These are phyloP conservation scores for Suillus brevipes DNA, from an alignment of 768 basidiomycete species.

Conservation along the genomic window DNA sequence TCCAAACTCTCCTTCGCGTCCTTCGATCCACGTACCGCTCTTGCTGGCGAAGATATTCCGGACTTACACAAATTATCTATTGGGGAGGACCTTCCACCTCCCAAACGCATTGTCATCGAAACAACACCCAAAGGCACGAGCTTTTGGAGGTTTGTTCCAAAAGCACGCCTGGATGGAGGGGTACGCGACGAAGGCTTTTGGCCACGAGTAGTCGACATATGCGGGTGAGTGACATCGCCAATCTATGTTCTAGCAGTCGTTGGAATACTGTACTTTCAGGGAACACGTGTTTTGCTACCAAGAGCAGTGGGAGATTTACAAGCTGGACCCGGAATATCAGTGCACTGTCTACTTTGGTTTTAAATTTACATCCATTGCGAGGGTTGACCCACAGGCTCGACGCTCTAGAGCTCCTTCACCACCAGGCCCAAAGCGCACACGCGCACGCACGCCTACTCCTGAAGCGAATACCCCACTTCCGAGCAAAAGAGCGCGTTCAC, in stretches of 20 bases:
- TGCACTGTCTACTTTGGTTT: constrained; percentile 55
- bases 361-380: constrained; percentile 27
- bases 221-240: constrained; percentile 52
- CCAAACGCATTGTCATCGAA: constrained; percentile 77
- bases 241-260: neutral
- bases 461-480: constrained; percentile 15
- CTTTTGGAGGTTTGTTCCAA: constrained; percentile 79
- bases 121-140: constrained; percentile 52
- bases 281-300: constrained; percentile 54
- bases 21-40: constrained; percentile 70
- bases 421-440: constrained; percentile 31
- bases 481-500: constrained; percentile 31
- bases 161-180: constrained; percentile 56
- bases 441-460: constrained; percentile 27
- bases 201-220: constrained; percentile 66
- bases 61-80: constrained; percentile 43
- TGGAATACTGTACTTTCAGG: constrained; percentile 33
- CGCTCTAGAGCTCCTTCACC: constrained; percentile 11
- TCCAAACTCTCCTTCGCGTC: constrained; percentile 69
- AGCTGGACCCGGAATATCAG: constrained; percentile 72
- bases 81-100: constrained; percentile 49
- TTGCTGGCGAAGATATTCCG: constrained; percentile 36
- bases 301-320: constrained; percentile 87
- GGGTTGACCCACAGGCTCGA: constrained; percentile 18
- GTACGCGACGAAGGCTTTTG: constrained; percentile 67